Evolutionary conservation across 805 yeast species (phyloP).

Genomic region (Metschnikowia corniflorae): DNA sequence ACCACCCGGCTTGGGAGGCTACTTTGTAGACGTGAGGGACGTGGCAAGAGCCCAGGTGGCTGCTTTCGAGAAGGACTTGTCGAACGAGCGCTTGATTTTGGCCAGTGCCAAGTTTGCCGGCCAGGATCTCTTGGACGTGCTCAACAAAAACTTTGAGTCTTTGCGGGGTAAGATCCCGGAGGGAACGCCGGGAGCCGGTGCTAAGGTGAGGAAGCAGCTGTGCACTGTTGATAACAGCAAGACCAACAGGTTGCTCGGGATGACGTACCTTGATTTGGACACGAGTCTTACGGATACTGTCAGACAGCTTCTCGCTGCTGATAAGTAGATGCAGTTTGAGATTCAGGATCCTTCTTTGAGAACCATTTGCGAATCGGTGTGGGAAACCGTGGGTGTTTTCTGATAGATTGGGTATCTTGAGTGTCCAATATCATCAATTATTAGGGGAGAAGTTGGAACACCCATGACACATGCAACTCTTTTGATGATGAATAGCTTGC

Average conservation of each 20-base stretch:
- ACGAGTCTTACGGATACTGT: slow-evolving; percentile 42
- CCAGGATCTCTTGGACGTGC: slow-evolving; percentile 32
- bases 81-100: slow-evolving; percentile 30
- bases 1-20: slow-evolving; percentile 24
- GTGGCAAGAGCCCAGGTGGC: slow-evolving; percentile 19
- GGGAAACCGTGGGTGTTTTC: no score
- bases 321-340: no score
- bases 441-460: no score
- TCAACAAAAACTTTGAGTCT: slow-evolving; percentile 34
- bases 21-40: slow-evolving; percentile 23
- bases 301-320: slow-evolving; percentile 31
- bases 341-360: no score
- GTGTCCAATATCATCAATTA: no score
- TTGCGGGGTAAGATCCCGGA: slow-evolving; percentile 43
- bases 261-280: slow-evolving; percentile 37
- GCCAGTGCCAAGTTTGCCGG: slow-evolving; percentile 22
- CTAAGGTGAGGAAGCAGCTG: slow-evolving; percentile 18
- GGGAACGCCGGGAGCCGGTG: slow-evolving; percentile 37
- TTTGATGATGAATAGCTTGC: no score
- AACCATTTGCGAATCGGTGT: no score
- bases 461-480: no score
- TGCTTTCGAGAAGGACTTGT: slow-evolving; percentile 16
- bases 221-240: slow-evolving; percentile 33
- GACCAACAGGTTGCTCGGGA: slow-evolving; percentile 36
- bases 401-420: no score